Conservation (phyloP, 345 rosid species). For the Lepidium aucheri region DNA sequence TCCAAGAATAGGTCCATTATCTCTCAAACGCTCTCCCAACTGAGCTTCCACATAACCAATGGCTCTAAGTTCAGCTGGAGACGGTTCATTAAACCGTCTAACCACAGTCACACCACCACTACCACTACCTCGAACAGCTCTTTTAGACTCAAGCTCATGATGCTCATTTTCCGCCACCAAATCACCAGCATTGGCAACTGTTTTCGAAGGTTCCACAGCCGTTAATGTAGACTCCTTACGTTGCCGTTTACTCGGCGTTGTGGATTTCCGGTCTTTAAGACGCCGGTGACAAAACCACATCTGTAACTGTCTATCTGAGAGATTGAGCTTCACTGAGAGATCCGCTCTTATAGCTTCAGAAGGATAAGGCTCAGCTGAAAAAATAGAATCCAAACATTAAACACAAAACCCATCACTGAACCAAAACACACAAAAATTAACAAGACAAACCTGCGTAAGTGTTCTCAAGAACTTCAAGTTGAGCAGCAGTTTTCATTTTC, state of each 20-base stretch:
- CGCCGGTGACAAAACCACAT: constrained; percentile 99
- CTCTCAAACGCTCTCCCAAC: constrained; percentile 75
- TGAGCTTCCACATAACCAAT: constrained; percentile 70
- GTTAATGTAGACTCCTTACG: constrained; percentile 35
- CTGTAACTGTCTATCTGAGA: constrained; percentile 85
- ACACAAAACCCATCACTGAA: neutral
- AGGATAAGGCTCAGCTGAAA: constrained; percentile 65
- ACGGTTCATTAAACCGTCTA: constrained; percentile 52
- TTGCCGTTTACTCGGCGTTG: constrained; percentile 40
- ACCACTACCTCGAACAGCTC: constrained; percentile 32
- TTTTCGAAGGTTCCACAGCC: neutral
- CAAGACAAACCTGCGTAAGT: constrained; percentile 55
- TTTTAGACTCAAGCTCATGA: constrained; percentile 36
- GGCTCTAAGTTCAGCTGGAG: constrained; percentile 49
- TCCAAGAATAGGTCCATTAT: constrained; percentile 81
- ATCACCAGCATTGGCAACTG: constrained; percentile 22
- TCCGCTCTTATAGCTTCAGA: constrained; percentile 64
- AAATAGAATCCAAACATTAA: neutral
- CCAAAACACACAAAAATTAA: neutral
- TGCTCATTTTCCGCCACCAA: constrained; percentile 31
- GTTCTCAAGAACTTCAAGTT: constrained; percentile 73
- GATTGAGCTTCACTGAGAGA: constrained; percentile 65
- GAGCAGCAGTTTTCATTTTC: constrained; percentile 91
- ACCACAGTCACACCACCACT: constrained; percentile 35
- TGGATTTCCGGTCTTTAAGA: constrained; percentile 69